Conservation (phyloP, 2,329 filamentous ascomycete genomes). For the Westerdykella sp. region DNA sequence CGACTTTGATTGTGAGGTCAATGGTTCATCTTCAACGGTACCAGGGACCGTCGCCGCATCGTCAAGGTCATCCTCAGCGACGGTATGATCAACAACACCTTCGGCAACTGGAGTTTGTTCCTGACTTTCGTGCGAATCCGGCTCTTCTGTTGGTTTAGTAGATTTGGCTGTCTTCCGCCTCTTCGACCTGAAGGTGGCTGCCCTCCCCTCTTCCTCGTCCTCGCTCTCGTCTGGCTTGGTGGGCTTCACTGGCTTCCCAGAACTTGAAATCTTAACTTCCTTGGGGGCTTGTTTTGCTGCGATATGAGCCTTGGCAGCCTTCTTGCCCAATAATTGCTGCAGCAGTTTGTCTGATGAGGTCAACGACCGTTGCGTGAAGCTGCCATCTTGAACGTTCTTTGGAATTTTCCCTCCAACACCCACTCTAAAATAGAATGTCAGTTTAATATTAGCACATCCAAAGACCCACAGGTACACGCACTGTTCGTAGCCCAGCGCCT, state of each 20-base stretch:
- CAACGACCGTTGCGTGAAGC: slow-evolving; percentile 30
- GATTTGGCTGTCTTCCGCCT: slow-evolving; percentile 21
- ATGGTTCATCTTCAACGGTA: too few species aligned
- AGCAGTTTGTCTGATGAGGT: slow-evolving; percentile 40
- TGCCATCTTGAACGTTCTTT: slow-evolving; percentile 33
- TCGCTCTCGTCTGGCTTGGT: slow-evolving; percentile 29
- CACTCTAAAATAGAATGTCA: slow-evolving; percentile 20
- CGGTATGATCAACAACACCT: slow-evolving; percentile 1
- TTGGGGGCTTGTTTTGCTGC: slow-evolving; percentile 19
- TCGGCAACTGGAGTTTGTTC: slow-evolving; percentile 8
- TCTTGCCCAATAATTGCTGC: slow-evolving; percentile 40
- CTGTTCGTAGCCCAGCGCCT: slow-evolving; percentile 50
- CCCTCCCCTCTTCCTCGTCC: slow-evolving; percentile 34
- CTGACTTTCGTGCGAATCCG: slow-evolving; percentile 4
- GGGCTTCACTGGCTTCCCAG: slow-evolving; percentile 10
- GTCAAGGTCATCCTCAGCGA: slow-evolving; percentile 6
- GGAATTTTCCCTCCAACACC: slow-evolving; percentile 36
- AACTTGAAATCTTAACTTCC: slow-evolving; percentile 22
- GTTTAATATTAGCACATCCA: not conserved
- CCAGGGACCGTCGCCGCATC: not conserved
- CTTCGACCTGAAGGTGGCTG: slow-evolving; percentile 30
- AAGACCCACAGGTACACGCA: slow-evolving; percentile 24
- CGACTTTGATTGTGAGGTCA: slow-evolving; percentile 4
- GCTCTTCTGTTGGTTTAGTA: slow-evolving; percentile 4
- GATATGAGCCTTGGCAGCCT: slow-evolving; percentile 32